phyloP scores from a whole-genome alignment of 140 eudicot genomes.

The Senecio squalidus region DNA sequence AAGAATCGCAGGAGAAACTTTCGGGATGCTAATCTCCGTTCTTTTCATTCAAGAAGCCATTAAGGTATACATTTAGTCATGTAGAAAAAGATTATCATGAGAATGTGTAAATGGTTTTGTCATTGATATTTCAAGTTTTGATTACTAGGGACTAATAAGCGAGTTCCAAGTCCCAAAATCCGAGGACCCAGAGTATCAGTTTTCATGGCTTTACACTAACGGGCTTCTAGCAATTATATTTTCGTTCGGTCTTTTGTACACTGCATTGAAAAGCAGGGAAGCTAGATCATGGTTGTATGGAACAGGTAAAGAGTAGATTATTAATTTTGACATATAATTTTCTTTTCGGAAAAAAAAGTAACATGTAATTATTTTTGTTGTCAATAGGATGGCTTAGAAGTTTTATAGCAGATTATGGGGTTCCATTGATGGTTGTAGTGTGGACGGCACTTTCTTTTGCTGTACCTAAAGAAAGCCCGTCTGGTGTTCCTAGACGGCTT shows the following conservation, averaged over 20 bases:
- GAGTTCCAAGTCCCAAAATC: conserved; percentile 41
- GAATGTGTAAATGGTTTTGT: too few relatives aligned
- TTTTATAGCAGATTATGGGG: conserved; percentile 49
- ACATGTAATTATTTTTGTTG: background rate
- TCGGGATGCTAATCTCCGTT: too few relatives aligned
- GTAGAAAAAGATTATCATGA: background rate
- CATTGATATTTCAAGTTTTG: background rate
- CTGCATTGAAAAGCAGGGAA: conserved; percentile 38
- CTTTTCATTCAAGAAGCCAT: too few relatives aligned
- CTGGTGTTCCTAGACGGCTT: conserved; percentile 50
- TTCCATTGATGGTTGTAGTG: conserved; percentile 44
- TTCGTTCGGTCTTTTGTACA: too few relatives aligned
- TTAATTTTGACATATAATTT: too few relatives aligned
- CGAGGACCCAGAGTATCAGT: conserved; percentile 27
- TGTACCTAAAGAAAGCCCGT: conserved; percentile 38
- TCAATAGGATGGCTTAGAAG: conserved; percentile 36
- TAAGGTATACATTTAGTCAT: conserved; percentile 35
- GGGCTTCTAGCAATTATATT: conserved; percentile 41
- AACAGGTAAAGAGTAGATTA: conserved; percentile 27
- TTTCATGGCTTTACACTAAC: conserved; percentile 53
- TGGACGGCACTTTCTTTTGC: conserved; percentile 44
- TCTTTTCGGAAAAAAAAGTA: too few relatives aligned
- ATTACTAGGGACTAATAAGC: conserved; percentile 40
- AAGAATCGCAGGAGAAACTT: too few relatives aligned
- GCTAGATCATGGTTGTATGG: conserved; percentile 59